Percentiles rank a stretch among this genome's conserved stretches.
Evolutionary conservation across 768 basidiomycete genomes (phyloP).

Genomic region (Boletus reticuloceps): DNA sequence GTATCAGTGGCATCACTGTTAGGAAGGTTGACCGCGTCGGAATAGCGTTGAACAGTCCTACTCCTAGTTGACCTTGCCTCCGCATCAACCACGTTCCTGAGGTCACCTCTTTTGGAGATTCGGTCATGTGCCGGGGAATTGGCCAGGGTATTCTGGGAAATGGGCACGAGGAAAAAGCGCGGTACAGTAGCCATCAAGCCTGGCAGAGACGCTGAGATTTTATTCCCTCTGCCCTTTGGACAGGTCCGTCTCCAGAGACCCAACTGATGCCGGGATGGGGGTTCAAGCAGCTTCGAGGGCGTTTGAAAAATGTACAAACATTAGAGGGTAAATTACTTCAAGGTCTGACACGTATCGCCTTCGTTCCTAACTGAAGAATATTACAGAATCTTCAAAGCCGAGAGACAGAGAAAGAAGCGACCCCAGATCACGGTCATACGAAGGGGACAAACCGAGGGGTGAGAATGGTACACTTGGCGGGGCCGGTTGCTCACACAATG

Average conservation of each 20-base stretch:
- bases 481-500: not conserved
- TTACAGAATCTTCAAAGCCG: not conserved
- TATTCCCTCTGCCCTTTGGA: no score
- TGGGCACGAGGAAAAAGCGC: no score
- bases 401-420: not conserved
- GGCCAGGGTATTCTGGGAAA: no score
- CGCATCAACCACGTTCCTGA: no score
- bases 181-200: no score
- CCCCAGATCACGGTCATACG: not conserved
- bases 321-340: not conserved
- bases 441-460: not conserved
- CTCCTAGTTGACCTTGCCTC: no score
- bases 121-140: no score
- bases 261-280: not conserved
- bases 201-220: no score
- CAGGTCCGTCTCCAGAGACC: not conserved
- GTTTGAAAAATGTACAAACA: not conserved
- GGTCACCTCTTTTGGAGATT: no score
- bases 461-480: not conserved
- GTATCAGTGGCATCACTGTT: no score
- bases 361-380: not conserved
- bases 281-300: not conserved
- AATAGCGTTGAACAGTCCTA: no score
- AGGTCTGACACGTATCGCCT: not conserved
- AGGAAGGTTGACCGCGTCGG: no score